A percentile compares a stretch with the other conserved stretches of the same genome.
phyloP scores from a whole-genome alignment of 768 basidiomycete genomes.

The Kwoniella shandongensis region DNA sequence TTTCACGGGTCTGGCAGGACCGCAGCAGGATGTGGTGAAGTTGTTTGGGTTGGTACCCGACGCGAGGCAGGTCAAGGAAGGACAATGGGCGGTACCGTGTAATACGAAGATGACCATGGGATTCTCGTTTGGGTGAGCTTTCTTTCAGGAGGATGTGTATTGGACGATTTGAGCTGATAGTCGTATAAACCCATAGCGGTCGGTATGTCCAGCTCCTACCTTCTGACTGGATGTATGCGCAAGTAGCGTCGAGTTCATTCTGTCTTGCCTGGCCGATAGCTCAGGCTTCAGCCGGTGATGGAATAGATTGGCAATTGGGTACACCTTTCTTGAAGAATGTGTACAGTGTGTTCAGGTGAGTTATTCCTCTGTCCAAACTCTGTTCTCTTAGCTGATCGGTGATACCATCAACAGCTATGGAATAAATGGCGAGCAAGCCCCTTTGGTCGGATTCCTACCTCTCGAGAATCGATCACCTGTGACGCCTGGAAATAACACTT shows the following conservation, averaged over 20 bases:
- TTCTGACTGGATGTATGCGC: conserved; percentile 49
- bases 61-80: conserved; percentile 41
- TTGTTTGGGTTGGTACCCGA: conserved; percentile 42
- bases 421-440: conserved; percentile 44
- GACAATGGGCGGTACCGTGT: conserved; percentile 49
- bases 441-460: conserved; percentile 48
- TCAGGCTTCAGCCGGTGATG: conserved; percentile 39
- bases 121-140: conserved; percentile 46
- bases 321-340: conserved; percentile 47
- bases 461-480: conserved; percentile 12
- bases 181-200: conserved; percentile 11
- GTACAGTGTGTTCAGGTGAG: conserved; percentile 46
- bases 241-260: conserved; percentile 30
- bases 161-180: neutral
- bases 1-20: conserved; percentile 48
- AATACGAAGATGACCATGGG: conserved; percentile 45
- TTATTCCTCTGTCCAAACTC: neutral
- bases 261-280: conserved; percentile 51
- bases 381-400: neutral
- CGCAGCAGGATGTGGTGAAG: conserved; percentile 43
- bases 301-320: conserved; percentile 51
- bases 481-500: neutral
- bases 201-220: conserved; percentile 45
- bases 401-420: conserved; percentile 30
- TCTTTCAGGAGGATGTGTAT: neutral